These are phyloP conservation scores for Colletotrichum salicis DNA, from an alignment of 2,329 filamentous ascomycete genomes.

Conservation along the genomic window DNA sequence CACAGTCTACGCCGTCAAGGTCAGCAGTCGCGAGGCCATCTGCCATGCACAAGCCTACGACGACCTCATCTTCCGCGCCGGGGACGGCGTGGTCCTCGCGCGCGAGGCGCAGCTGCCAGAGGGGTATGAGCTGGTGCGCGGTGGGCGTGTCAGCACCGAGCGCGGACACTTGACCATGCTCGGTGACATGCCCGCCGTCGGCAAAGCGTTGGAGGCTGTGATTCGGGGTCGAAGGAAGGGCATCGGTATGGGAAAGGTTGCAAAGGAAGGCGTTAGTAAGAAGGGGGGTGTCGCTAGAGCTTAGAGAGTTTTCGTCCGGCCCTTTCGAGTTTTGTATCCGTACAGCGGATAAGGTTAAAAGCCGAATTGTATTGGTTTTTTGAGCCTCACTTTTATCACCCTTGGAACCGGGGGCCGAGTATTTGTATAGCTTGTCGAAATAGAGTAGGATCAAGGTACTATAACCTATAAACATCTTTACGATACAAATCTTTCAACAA, in stretches of 20 bases:
- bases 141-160: conserved; percentile 81
- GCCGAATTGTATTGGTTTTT: not conserved
- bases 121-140: conserved; percentile 79
- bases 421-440: not conserved
- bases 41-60: conserved; percentile 83
- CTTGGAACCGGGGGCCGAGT: not conserved
- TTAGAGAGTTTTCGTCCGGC: conserved; percentile 6
- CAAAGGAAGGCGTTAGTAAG: not conserved
- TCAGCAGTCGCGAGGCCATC: conserved; percentile 78
- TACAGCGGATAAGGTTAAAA: not conserved
- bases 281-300: not conserved
- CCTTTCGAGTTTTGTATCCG: not conserved
- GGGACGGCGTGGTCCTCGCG: conserved; percentile 90
- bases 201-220: conserved; percentile 76
- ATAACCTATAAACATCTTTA: not conserved
- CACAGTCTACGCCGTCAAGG: conserved; percentile 84
- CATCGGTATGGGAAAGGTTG: conserved; percentile 69
- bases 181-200: conserved; percentile 85
- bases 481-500: not conserved
- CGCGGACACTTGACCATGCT: conserved; percentile 88
- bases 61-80: conserved; percentile 84
- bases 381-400: not conserved
- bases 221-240: conserved; percentile 74
- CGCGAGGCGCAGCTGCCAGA: conserved; percentile 85
- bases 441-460: not conserved